phyloP scores from a whole-genome alignment of 2,329 filamentous ascomycete species.

The Cercospora nicotianae region DNA sequence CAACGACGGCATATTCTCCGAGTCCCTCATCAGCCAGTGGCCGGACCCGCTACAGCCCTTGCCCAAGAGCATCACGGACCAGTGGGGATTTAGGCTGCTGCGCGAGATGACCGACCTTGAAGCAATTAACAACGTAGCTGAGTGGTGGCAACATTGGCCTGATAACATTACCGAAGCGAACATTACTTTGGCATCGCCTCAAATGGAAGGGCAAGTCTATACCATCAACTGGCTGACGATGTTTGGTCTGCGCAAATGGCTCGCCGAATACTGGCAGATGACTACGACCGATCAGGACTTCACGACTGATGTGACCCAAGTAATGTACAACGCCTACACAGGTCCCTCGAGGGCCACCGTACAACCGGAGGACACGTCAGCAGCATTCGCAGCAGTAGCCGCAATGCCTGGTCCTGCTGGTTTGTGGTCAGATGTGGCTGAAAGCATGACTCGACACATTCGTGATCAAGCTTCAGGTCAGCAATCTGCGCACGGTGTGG shows the following conservation, averaged over 20 bases:
- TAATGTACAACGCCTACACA: constrained; percentile 1
- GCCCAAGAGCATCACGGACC: neutral
- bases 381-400: neutral
- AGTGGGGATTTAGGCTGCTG: neutral
- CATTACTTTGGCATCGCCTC: neutral
- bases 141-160: neutral
- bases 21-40: constrained; percentile 15
- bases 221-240: neutral
- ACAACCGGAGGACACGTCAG: neutral
- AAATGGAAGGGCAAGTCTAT: neutral
- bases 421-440: constrained; percentile 10
- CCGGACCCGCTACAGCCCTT: constrained; percentile 5
- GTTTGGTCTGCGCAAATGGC: neutral
- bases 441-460: constrained; percentile 17
- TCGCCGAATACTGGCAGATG: neutral
- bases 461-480: neutral
- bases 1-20: constrained; percentile 4
- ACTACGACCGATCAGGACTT: neutral
- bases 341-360: neutral
- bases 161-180: neutral
- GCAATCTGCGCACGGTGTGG: neutral
- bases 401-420: constrained; percentile 4
- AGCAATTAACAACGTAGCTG: no score
- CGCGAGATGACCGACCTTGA: no score
- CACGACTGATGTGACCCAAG: neutral